These are phyloP conservation scores for Arachis monticola DNA, from an alignment of 331 rosid genomes.

Conservation along the genomic window DNA sequence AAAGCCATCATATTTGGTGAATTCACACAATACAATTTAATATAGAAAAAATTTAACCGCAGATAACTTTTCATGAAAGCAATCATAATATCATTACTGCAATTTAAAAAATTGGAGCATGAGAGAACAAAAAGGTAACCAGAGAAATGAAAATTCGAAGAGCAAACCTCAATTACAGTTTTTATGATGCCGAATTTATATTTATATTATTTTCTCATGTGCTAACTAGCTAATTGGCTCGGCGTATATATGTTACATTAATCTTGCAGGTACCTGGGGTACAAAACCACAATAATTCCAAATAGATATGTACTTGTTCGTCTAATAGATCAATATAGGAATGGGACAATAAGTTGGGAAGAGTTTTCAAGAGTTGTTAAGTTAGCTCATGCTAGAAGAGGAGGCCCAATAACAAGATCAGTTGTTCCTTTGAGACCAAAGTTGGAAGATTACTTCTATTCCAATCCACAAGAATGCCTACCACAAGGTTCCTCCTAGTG, in stretches of 20 bases:
- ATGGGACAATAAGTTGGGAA: conserved; percentile 21
- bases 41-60: no score
- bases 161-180: no score
- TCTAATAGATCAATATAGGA: conserved; percentile 29
- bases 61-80: no score
- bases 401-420: conserved; percentile 27
- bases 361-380: conserved; percentile 32
- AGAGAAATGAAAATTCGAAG: no score
- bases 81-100: no score
- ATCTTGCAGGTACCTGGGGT: conserved; percentile 33
- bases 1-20: no score
- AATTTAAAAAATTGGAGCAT: no score
- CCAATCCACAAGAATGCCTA: conserved; percentile 38
- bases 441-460: conserved; percentile 31
- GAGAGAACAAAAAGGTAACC: no score
- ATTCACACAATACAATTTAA: no score
- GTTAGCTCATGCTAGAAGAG: conserved; percentile 36
- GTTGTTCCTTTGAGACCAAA: conserved; percentile 5
- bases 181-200: no score
- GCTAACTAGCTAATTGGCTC: no score
- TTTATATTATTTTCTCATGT: no score
- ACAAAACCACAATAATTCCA: conserved; percentile 31
- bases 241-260: neutral
- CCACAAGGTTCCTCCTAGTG: neutral
- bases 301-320: conserved; percentile 29